Evolutionary conservation across 208 protist species (phyloP).

Genomic region (Hexamita inflata): DNA sequence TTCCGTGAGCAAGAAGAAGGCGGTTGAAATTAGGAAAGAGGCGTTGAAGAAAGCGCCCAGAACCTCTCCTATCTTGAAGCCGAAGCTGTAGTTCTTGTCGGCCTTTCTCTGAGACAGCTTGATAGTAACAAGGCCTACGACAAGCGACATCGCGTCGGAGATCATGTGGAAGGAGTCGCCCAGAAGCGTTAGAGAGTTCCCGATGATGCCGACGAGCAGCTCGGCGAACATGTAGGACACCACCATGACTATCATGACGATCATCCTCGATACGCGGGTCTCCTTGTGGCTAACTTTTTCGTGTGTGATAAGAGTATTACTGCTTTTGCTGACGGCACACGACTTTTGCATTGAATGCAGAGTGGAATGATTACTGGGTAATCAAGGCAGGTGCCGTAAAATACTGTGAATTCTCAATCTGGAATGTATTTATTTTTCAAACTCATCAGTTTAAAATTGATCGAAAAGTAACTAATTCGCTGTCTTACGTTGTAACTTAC

Average conservation of each 20-base stretch:
- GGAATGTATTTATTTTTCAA: no score
- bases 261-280: background rate
- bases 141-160: background rate
- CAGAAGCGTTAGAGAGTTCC: slow-evolving; percentile 13
- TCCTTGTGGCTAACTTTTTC: background rate
- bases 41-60: slow-evolving; percentile 23
- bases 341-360: no score
- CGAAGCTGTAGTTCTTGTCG: background rate
- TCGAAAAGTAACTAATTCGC: no score
- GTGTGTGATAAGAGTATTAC: no score
- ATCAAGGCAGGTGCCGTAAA: no score
- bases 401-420: no score
- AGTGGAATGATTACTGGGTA: no score
- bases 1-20: slow-evolving; percentile 16
- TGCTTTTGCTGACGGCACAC: no score
- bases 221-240: slow-evolving; percentile 14
- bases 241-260: slow-evolving; percentile 22
- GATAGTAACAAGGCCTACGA: slow-evolving; percentile 8
- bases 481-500: no score
- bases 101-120: background rate
- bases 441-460: no score
- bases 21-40: slow-evolving; percentile 7
- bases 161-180: slow-evolving; percentile 24
- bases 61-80: background rate
- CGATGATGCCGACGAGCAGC: slow-evolving; percentile 6